phyloP scores from a whole-genome alignment of 2,329 filamentous ascomycete genomes.

The Balansia obtecta region DNA sequence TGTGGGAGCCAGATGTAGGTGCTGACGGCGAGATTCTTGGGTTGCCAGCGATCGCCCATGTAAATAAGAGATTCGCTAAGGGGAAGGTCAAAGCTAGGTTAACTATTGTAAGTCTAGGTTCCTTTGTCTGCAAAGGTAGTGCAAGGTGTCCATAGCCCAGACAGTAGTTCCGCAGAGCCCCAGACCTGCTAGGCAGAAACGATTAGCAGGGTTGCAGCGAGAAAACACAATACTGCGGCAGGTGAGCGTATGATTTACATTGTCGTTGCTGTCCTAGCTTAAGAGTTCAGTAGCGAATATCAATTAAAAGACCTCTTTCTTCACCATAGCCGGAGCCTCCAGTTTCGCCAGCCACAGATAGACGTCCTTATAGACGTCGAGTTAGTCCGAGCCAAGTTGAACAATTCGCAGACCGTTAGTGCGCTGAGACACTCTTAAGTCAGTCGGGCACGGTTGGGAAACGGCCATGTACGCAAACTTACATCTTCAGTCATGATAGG shows the following conservation, averaged over 20 bases:
- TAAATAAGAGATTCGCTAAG: constrained; percentile 37
- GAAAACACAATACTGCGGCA: not conserved
- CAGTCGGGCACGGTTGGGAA: constrained; percentile 15
- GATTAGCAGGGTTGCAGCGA: no score
- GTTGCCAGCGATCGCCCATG: constrained; percentile 55
- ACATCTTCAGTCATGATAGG: constrained; percentile 51
- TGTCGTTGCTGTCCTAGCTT: constrained; percentile 51
- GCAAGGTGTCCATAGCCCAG: constrained; percentile 50
- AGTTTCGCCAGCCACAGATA: constrained; percentile 42
- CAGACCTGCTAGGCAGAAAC: constrained; percentile 25
- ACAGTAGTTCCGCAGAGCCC: constrained; percentile 42
- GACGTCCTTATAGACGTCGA: constrained; percentile 30
- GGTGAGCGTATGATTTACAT: constrained; percentile 22
- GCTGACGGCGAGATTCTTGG: constrained; percentile 43
- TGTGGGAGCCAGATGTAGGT: constrained; percentile 57
- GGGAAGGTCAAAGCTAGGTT: constrained; percentile 47
- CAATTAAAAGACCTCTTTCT: constrained; percentile 47
- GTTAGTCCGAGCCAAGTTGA: not conserved
- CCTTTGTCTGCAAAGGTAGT: constrained; percentile 43
- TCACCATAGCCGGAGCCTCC: constrained; percentile 52
- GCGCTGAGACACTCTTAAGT: constrained; percentile 35
- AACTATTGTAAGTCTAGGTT: constrained; percentile 43
- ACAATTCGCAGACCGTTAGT: not conserved
- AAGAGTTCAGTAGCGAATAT: constrained; percentile 49
- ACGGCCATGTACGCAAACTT: constrained; percentile 33